These are phyloP conservation scores for Cylindrodendrum hubeiense DNA, from an alignment of 2,329 filamentous ascomycete genomes.

Conservation along the genomic window DNA sequence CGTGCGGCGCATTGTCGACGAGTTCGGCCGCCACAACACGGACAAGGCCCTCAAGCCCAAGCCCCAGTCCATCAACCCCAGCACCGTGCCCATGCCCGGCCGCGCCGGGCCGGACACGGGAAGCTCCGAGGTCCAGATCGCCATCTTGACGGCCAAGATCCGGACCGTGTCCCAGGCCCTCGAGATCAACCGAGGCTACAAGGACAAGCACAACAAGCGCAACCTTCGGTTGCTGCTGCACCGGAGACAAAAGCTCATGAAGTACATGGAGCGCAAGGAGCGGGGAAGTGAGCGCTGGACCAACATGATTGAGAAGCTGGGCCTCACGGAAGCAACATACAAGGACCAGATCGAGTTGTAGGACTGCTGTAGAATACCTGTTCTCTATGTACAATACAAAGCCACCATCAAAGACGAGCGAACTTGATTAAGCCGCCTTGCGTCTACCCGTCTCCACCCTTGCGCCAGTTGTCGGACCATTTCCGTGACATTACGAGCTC, in stretches of 20 bases:
- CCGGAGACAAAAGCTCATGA: conserved; percentile 86
- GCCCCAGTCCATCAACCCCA: conserved; percentile 59
- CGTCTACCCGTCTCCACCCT: conserved; percentile 43
- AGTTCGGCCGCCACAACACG: conserved; percentile 92
- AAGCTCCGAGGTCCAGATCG: conserved; percentile 96
- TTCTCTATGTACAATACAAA: conserved; percentile 65
- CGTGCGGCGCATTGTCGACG: conserved; percentile 84
- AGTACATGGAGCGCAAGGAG: conserved; percentile 90
- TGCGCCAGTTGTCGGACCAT: conserved; percentile 49
- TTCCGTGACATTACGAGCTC: conserved; percentile 53
- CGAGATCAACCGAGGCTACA: conserved; percentile 75
- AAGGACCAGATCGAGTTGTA: conserved; percentile 80
- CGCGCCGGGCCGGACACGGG: conserved; percentile 94
- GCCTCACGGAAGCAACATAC: conserved; percentile 89
- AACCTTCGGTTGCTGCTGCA: conserved; percentile 90
- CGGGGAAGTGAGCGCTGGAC: conserved; percentile 91
- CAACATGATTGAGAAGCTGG: conserved; percentile 85
- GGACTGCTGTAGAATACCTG: conserved; percentile 57
- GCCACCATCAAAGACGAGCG: conserved; percentile 45
- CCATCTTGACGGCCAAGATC: conserved; percentile 95
- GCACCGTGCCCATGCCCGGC: conserved; percentile 54
- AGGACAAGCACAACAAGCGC: conserved; percentile 94
- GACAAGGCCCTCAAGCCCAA: conserved; percentile 77
- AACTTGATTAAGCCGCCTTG: conserved; percentile 42
- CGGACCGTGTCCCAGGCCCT: conserved; percentile 81